Base-by-base conservation (phyloP, 2,329 filamentous ascomycete species). In the Fonsecaea erecta region DNA sequence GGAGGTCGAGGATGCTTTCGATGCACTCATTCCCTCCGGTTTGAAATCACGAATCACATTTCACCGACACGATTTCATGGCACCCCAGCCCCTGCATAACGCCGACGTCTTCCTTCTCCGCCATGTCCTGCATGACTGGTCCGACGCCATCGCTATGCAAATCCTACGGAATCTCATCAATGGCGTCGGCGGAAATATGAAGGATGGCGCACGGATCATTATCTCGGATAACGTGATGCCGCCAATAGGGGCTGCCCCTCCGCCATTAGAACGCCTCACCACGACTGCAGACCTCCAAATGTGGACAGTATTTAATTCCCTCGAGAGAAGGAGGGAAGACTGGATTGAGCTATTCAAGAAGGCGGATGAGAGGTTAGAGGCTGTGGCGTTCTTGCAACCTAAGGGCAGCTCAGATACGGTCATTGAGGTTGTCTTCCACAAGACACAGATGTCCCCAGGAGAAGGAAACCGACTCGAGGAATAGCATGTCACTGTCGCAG, bases 41-140 rank as follows among this genome's bases (percentile, higher is more conserved):
- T 60, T 69, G 8, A 52, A 61, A 35, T 53, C 59, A 8, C 65
- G 55, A 14, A 32, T 70, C 52, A 30, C 56, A 3, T 64, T 68
- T 51, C 52, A 70, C 61, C 37, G 66, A 28, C 71, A 77, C 60
- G 71, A 77, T 63, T 79, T 77, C 67, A 76, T 78, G 65, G 52
- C 59, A 24, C 65, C 71, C 1, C 75, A 78, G 65, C 74, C 76
- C 0, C 35, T 28, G 68, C 7, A 48, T 7, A 32, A 14, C 11
- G 71, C 64, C 18, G 68, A 68, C 51, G 65, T 64, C 11, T 72
- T 71, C 48, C 70, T 73, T 30, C 60, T 74, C 14, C 60, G 69
- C 8, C 70, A 66, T 12, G 62, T 73, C 12, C 61, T 73, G 24
- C 70, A 71, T 58, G 68, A 73, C 57, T 74, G 71, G 71, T 55